A percentile compares a stretch with the other conserved stretches of the same genome.
These are phyloP conservation scores for Kwoniella shivajii DNA, from an alignment of 1,284 basidiomycete species.

Conservation along the genomic window DNA sequence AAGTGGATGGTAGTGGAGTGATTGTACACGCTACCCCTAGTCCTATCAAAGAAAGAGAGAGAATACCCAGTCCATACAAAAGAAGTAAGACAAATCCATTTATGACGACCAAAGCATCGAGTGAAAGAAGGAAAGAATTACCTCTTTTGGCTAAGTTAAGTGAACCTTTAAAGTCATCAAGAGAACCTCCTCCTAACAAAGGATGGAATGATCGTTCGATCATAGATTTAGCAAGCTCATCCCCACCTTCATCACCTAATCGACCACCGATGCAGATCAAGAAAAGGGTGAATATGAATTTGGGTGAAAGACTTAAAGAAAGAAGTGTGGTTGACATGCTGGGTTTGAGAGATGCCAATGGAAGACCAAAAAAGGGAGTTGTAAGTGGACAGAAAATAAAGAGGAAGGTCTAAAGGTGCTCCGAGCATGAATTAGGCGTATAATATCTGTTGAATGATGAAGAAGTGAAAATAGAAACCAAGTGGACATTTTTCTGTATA, in stretches of 20 bases:
- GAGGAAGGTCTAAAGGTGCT: constrained; percentile 18
- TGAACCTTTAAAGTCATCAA: not conserved
- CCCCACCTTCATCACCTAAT: not conserved
- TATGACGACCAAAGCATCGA: constrained; percentile 11
- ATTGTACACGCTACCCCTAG: no score
- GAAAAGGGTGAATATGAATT: not conserved
- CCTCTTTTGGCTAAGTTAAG: not conserved
- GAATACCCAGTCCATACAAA: constrained; percentile 2
- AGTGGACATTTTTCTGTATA: constrained; percentile 3
- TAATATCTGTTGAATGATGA: not conserved
- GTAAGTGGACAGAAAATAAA: constrained; percentile 30
- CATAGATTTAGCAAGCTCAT: constrained; percentile 6
- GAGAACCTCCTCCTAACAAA: no score
- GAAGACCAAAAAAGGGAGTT: constrained; percentile 34
- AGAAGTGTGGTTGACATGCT: constrained; percentile 22
- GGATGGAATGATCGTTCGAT: not conserved
- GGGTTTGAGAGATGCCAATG: constrained; percentile 31
- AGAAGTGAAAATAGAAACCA: not conserved
- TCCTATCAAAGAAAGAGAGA: no score
- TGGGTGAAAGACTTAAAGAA: not conserved
- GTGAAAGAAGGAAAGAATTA: constrained; percentile 16
- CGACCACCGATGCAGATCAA: not conserved
- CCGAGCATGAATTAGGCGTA: not conserved
- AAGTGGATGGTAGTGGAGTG: no score
- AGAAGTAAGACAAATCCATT: constrained; percentile 30